Evolutionary conservation across 2,329 filamentous ascomycete genomes (phyloP).

Genomic region (Dactylellina sp.): DNA sequence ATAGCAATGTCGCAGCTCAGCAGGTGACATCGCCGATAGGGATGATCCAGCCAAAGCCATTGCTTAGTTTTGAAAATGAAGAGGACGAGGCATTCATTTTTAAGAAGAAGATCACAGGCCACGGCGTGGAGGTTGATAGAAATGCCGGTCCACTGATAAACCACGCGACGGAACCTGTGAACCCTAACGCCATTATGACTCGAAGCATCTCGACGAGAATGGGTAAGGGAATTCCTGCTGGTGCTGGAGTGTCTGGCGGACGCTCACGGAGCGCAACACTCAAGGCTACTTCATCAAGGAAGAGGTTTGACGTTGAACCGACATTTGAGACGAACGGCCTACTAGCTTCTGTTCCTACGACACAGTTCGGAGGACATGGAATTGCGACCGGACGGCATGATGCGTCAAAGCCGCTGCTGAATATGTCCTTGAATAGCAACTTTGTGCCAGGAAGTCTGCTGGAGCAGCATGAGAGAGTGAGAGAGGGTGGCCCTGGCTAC

Average conservation of each 20-base stretch:
- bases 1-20: background rate
- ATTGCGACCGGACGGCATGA: slow-evolving; percentile 47
- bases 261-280: slow-evolving; percentile 44
- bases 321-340: slow-evolving; percentile 50
- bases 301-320: slow-evolving; percentile 31
- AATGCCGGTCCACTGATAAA: slow-evolving; percentile 45
- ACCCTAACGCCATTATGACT: slow-evolving; percentile 24
- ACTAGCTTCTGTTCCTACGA: slow-evolving; percentile 38
- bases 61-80: slow-evolving; percentile 40
- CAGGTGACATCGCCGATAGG: slow-evolving; percentile 27
- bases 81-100: slow-evolving; percentile 42
- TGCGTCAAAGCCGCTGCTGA: slow-evolving; percentile 37
- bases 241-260: slow-evolving; percentile 3
- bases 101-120: slow-evolving; percentile 54
- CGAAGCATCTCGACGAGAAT: slow-evolving; percentile 50
- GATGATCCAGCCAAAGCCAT: slow-evolving; percentile 28
- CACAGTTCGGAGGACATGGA: slow-evolving; percentile 26
- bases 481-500: slow-evolving; percentile 39
- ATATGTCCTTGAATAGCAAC: slow-evolving; percentile 51
- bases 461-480: slow-evolving; percentile 54
- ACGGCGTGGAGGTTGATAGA: slow-evolving; percentile 45
- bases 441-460: slow-evolving; percentile 49
- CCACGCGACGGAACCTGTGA: slow-evolving; percentile 38
- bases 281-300: slow-evolving; percentile 34
- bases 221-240: slow-evolving; percentile 8